Evolutionary conservation across 148 eudicot species (phyloP), one percentile per base, ranked within the genome.

Genomic region (Beta vulgaris): DNA sequence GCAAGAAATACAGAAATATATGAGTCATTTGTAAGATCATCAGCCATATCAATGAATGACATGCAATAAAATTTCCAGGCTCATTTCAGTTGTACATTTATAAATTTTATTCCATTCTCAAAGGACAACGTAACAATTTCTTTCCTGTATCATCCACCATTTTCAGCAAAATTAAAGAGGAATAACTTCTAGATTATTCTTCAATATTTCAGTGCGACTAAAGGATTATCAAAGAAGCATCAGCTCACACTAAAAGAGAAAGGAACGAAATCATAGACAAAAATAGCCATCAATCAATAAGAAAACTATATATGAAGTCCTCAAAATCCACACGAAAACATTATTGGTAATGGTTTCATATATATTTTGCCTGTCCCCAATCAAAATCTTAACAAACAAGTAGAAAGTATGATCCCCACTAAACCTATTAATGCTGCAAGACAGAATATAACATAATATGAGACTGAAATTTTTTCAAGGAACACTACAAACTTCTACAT

Each of bases 281-380:
- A 44, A 11, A 58, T 0, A 39, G 11, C 6, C 10, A 40, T 2
- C 32, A 44, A 44, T 28, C 46, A 16, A 36, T 46, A 5, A 51
- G 10, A 51, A 4, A 51, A 19, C 55, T 69, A 29, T n/a, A n/a
- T n/a, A n/a, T 31, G 42, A 44, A 16, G 73, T 44, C 72, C 55
- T 68, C n/a, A 68, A 26, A 39, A n/a, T 72, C 51, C n/a, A n/a
- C n/a, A n/a, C n/a, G 36, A 58, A 73, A 63, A 49, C 54, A 74
- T 12, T 23, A 28, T 49, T n/a, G 46, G 60, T 46, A 34, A 63
- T 16, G 21, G 15, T 74, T 14, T 37, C 32, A 63, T 23, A 7
- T 2, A 46, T n/a, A n/a, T n/a, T 63, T 62, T 53, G 32, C 77
- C 18, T 35, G 13, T 35, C 68, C 25, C 10, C 8, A 2, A 31